Percentiles rank a stretch among this genome's conserved stretches.
Evolutionary conservation across 768 basidiomycete species (phyloP).

Genomic region (Hypholoma sublateritium): DNA sequence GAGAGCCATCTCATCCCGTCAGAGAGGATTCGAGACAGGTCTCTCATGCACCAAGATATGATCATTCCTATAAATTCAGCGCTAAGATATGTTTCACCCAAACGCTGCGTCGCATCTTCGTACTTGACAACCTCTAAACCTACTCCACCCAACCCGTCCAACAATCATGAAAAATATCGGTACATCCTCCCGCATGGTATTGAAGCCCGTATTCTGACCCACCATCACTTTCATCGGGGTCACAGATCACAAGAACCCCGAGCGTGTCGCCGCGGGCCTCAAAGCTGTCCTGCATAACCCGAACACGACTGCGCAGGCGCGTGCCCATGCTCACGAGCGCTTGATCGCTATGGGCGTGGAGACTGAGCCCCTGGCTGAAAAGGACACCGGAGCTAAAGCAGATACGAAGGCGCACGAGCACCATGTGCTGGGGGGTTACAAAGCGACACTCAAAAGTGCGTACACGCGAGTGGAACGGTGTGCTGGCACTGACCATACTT

Average conservation of each 20-base stretch:
- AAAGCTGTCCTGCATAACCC: slow-evolving; percentile 62
- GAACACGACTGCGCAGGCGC: slow-evolving; percentile 50
- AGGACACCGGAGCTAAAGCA: not conserved
- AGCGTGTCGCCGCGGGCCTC: slow-evolving; percentile 43
- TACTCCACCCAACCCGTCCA: not conserved
- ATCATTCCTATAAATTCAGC: too few relatives aligned
- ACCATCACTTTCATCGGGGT: too few relatives aligned
- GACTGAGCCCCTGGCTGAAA: not conserved
- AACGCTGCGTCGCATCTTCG: not conserved
- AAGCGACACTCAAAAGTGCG: slow-evolving; percentile 29
- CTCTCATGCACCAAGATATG: too few relatives aligned
- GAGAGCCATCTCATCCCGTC: too few relatives aligned
- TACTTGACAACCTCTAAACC: too few relatives aligned
- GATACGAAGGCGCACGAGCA: slow-evolving; percentile 7
- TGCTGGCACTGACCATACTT: not conserved
- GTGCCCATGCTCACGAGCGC: slow-evolving; percentile 40
- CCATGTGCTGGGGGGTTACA: slow-evolving; percentile 27
- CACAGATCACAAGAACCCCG: slow-evolving; percentile 19
- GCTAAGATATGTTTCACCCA: not conserved
- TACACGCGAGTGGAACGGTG: not conserved
- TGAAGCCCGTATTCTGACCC: too few relatives aligned
- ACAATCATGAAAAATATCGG: not conserved
- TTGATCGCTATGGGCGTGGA: slow-evolving; percentile 20
- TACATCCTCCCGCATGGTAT: not conserved
- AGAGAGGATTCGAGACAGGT: too few relatives aligned